Conservation (phyloP, 2,329 filamentous ascomycete species). For the Pseudocercospora musae region DNA sequence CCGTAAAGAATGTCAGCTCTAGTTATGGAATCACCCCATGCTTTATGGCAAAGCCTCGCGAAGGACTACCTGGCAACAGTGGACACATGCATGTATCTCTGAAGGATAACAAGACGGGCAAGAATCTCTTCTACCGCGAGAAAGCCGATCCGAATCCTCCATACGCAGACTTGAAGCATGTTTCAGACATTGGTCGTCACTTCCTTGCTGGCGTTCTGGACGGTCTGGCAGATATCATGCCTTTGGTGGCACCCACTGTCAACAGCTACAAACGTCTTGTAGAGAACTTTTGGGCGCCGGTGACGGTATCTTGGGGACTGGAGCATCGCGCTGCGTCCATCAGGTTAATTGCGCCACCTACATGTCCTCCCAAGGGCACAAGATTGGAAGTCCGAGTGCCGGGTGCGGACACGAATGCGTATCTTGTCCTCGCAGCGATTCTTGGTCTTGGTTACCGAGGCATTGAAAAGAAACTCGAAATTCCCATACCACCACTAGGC, state of each 20-base stretch:
- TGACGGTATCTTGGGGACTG: slow-evolving; percentile 94
- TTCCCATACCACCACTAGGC: slow-evolving; percentile 76
- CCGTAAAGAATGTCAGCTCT: slow-evolving; percentile 82
- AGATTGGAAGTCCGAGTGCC: slow-evolving; percentile 90
- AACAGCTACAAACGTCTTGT: slow-evolving; percentile 98
- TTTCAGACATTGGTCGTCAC: slow-evolving; percentile 86
- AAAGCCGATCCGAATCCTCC: slow-evolving; percentile 66
- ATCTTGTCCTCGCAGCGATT: slow-evolving; percentile 81
- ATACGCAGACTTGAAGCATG: slow-evolving; percentile 70
- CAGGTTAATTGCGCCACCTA: slow-evolving; percentile 83
- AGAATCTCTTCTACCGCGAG: slow-evolving; percentile 78
- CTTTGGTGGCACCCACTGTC: slow-evolving; percentile 85
- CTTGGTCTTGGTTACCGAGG: slow-evolving; percentile 87
- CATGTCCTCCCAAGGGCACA: slow-evolving; percentile 77
- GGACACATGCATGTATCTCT: slow-evolving; percentile 95
- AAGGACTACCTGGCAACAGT: slow-evolving; percentile 88
- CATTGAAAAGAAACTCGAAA: slow-evolving; percentile 84
- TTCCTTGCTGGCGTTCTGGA: slow-evolving; percentile 89
- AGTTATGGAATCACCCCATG: slow-evolving; percentile 90
- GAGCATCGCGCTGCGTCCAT: slow-evolving; percentile 93
- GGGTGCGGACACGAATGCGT: slow-evolving; percentile 89
- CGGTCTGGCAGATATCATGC: slow-evolving; percentile 93
- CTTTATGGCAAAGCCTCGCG: slow-evolving; percentile 97
- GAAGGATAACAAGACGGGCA: slow-evolving; percentile 66
- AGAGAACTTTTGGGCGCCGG: slow-evolving; percentile 98